These are phyloP conservation scores for Xerocomus spinulosus DNA, from an alignment of 768 basidiomycete species.

Conservation along the genomic window DNA sequence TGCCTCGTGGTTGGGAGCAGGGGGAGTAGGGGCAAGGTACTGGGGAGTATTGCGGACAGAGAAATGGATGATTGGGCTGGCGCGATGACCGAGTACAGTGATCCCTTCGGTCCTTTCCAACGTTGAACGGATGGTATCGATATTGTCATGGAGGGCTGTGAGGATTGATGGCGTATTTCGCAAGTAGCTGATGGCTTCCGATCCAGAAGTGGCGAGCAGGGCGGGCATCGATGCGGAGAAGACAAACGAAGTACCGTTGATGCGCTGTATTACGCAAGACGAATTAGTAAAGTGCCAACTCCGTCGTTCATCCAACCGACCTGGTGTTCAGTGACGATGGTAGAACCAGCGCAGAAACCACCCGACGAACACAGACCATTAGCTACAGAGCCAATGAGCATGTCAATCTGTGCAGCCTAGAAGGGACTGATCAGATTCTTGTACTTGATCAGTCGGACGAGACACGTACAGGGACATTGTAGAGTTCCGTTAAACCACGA, in stretches of 20 bases:
- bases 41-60: conserved; percentile 42
- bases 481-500: conserved; percentile 90
- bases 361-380: conserved; percentile 79
- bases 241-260: conserved; percentile 93
- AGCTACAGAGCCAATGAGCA: conserved; percentile 88
- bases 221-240: conserved; percentile 95
- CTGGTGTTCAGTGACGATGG: conserved; percentile 83
- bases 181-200: conserved; percentile 79
- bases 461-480: conserved; percentile 77
- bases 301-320: conserved; percentile 32
- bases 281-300: neutral
- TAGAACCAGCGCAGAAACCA: conserved; percentile 93
- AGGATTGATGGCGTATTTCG: conserved; percentile 73
- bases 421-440: neutral
- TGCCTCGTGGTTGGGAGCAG: conserved; percentile 44
- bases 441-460: neutral
- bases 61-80: conserved; percentile 87
- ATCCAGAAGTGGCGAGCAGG: conserved; percentile 81
- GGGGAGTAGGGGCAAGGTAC: conserved; percentile 18
- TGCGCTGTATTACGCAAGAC: conserved; percentile 52
- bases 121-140: conserved; percentile 68
- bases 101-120: conserved; percentile 81
- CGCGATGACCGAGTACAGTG: conserved; percentile 78
- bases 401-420: conserved; percentile 86
- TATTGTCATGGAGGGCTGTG: conserved; percentile 73